Percentiles rank a stretch among this genome's conserved stretches.
Conservation (phyloP, 305 asterid species). For the Fraxinus baroniana region DNA sequence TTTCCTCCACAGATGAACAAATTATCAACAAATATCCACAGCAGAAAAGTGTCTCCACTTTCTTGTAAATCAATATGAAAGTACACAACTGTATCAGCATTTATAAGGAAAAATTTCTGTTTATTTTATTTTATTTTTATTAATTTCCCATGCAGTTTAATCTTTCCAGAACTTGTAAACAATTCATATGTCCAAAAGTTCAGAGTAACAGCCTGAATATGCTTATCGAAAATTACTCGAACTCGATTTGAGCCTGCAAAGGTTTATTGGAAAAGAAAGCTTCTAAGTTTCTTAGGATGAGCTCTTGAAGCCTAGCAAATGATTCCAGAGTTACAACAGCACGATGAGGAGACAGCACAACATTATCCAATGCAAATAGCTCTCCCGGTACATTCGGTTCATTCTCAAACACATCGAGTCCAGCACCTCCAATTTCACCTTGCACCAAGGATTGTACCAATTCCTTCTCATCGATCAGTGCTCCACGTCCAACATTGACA, state of each 20-base stretch:
- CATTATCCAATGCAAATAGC: constrained; percentile 48
- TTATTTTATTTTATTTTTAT: neutral
- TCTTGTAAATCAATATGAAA: neutral
- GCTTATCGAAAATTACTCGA: constrained; percentile 15
- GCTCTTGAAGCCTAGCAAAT: constrained; percentile 25
- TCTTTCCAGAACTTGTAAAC: neutral
- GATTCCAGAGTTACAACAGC: constrained; percentile 44
- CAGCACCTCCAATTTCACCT: constrained; percentile 68
- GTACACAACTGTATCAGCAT: neutral
- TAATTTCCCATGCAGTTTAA: neutral
- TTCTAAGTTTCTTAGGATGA: constrained; percentile 38
- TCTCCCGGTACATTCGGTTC: constrained; percentile 60
- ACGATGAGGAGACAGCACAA: constrained; percentile 58
- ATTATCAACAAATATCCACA: neutral
- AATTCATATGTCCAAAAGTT: neutral
- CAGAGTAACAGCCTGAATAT: neutral
- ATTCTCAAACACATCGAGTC: constrained; percentile 67
- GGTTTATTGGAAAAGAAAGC: constrained; percentile 50
- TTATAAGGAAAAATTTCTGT: neutral
- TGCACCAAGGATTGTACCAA: constrained; percentile 48
- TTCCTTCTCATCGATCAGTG: constrained; percentile 52
- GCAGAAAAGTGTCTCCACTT: neutral
- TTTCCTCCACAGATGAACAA: neutral
- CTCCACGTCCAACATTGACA: constrained; percentile 60
- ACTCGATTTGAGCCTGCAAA: constrained; percentile 33